phyloP scores from a whole-genome alignment of 148 eudicot species.

The Mesembryanthemum crystallinum region DNA sequence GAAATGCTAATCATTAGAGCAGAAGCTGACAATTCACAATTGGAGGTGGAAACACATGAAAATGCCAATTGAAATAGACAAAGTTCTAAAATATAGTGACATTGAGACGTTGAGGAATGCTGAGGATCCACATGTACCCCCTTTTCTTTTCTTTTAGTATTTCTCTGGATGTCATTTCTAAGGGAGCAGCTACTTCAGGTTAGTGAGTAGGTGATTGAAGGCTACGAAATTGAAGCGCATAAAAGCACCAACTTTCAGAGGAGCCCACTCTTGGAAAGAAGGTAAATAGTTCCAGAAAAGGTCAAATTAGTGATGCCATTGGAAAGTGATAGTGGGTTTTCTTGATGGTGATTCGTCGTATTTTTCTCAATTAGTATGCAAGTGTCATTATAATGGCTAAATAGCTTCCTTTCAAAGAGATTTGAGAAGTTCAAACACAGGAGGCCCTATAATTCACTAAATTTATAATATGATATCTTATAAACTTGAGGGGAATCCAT shows the following conservation, averaged over 20 bases:
- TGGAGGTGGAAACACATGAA: constrained; percentile 2
- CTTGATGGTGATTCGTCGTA: constrained; percentile 16
- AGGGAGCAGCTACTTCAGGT: constrained; percentile 19
- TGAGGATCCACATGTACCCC: background rate
- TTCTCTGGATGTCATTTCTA: constrained; percentile 8
- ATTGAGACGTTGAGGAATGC: constrained; percentile 2
- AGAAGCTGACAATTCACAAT: background rate
- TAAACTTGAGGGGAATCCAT: background rate
- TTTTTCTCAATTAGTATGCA: background rate
- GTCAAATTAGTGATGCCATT: constrained; percentile 33
- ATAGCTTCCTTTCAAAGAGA: background rate
- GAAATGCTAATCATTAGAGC: background rate
- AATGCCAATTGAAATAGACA: constrained; percentile 24
- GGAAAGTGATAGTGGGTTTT: constrained; percentile 34
- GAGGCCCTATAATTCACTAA: constrained; percentile 3
- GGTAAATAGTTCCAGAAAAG: constrained; percentile 21
- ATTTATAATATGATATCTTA: background rate
- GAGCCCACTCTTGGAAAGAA: constrained; percentile 33
- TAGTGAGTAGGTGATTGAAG: constrained; percentile 20
- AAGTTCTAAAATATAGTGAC: constrained; percentile 13
- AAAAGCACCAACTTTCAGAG: constrained; percentile 11
- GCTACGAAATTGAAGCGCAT: constrained; percentile 19
- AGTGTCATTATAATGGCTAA: constrained; percentile 21
- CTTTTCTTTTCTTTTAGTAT: background rate
- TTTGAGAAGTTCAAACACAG: constrained; percentile 14